Evolutionary conservation across 495 filamentous ascomycete genomes (phyloP).

Genomic region (Aspergillus nanangensis): DNA sequence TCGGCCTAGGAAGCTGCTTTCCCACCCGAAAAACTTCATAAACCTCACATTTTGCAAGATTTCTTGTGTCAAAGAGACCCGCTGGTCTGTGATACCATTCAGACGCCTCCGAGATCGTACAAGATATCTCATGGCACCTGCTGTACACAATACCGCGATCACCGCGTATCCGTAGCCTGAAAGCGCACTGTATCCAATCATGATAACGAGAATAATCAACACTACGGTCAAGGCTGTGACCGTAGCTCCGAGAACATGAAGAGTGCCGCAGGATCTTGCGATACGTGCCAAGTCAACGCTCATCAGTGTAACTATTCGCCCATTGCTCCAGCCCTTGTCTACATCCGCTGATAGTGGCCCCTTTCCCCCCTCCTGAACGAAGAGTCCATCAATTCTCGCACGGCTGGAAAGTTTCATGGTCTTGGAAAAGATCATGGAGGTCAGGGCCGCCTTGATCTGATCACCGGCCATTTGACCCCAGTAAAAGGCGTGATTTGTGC

Average conservation of each 20-base stretch:
- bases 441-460: slow-evolving; percentile 68
- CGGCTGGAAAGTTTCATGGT: slow-evolving; percentile 75
- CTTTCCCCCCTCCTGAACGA: slow-evolving; percentile 36
- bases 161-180: slow-evolving; percentile 79
- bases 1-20: slow-evolving; percentile 75
- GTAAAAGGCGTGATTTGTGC: slow-evolving; percentile 78
- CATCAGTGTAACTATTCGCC: slow-evolving; percentile 87
- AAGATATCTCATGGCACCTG: slow-evolving; percentile 64
- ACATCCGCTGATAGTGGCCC: slow-evolving; percentile 19
- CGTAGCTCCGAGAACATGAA: slow-evolving; percentile 86
- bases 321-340: slow-evolving; percentile 78
- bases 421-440: slow-evolving; percentile 75
- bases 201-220: slow-evolving; percentile 73
- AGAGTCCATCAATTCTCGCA: slow-evolving; percentile 71
- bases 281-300: slow-evolving; percentile 87
- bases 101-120: slow-evolving; percentile 68
- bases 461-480: slow-evolving; percentile 76
- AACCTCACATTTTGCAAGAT: slow-evolving; percentile 88
- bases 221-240: slow-evolving; percentile 75
- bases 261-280: slow-evolving; percentile 78
- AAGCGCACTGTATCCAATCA: slow-evolving; percentile 81
- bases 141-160: slow-evolving; percentile 70
- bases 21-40: slow-evolving; percentile 97
- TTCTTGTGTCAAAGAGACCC: slow-evolving; percentile 88
- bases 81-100: slow-evolving; percentile 88